Percentiles rank a stretch among this genome's conserved stretches.
Evolutionary conservation across 768 basidiomycete genomes (phyloP).

Genomic region (Leccinum variicolor): DNA sequence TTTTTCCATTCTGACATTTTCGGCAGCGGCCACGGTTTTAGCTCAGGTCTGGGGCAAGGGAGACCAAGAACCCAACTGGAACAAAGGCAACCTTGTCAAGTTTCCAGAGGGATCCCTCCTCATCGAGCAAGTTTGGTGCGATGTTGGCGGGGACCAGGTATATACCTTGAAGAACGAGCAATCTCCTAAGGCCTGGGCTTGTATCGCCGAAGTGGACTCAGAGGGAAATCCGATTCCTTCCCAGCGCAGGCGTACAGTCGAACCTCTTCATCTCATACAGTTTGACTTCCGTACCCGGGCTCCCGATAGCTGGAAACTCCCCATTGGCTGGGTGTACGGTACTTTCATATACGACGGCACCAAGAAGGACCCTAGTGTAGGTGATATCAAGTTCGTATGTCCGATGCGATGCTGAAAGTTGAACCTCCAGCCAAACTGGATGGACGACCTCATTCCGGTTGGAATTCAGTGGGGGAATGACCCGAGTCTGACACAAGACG

Average conservation of each 20-base stretch:
- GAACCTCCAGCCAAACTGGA: background rate
- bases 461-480: conserved; percentile 6
- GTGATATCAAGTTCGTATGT: background rate
- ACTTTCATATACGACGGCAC: background rate
- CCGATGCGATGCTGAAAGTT: background rate
- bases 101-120: background rate
- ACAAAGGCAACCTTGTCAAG: background rate
- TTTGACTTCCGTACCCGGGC: background rate
- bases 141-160: background rate
- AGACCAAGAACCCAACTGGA: background rate
- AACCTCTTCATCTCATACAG: background rate
- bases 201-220: background rate
- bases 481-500: background rate
- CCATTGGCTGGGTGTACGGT: conserved; percentile 2
- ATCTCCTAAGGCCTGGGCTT: background rate
- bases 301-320: background rate
- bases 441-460: background rate
- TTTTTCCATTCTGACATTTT: background rate
- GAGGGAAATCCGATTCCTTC: background rate
- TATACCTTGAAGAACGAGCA: background rate
- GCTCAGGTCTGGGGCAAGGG: background rate
- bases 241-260: background rate
- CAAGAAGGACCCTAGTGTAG: background rate
- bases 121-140: background rate
- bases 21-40: background rate